These are phyloP conservation scores for Manihot esculenta DNA, from an alignment of 441 rosid species.

Conservation along the genomic window DNA sequence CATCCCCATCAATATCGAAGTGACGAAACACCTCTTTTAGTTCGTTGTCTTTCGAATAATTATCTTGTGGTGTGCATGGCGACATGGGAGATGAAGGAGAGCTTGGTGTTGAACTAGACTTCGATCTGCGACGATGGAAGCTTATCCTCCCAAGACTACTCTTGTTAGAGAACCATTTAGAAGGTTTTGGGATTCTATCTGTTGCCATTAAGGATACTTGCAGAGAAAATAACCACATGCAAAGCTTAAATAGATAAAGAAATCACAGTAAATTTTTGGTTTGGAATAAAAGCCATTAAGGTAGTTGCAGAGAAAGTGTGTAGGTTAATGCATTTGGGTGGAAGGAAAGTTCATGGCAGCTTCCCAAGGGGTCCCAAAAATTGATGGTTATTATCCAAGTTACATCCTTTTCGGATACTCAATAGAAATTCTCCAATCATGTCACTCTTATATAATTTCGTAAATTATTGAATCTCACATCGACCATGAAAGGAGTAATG, in stretches of 20 bases:
- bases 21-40: slow-evolving; percentile 2
- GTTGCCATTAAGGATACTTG: slow-evolving; percentile 20
- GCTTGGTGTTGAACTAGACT: slow-evolving; percentile 21
- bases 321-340: not conserved
- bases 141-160: slow-evolving; percentile 39
- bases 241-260: slow-evolving; percentile 4
- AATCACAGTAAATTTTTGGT: no score
- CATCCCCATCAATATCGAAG: slow-evolving; percentile 11
- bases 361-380: slow-evolving; percentile 32
- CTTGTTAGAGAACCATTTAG: slow-evolving; percentile 53
- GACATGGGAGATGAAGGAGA: slow-evolving; percentile 6
- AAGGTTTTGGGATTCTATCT: slow-evolving; percentile 34
- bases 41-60: not conserved
- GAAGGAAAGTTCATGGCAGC: slow-evolving; percentile 45
- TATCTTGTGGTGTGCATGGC: slow-evolving; percentile 4
- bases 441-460: no score
- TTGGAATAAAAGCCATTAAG: no score
- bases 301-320: slow-evolving; percentile 19
- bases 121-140: slow-evolving; percentile 33
- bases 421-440: not conserved
- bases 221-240: not conserved
- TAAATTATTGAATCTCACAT: no score
- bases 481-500: no score
- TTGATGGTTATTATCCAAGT: not conserved
- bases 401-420: not conserved